Percentiles rank a stretch among this genome's conserved stretches.
Conservation (phyloP, 305 asterid genomes). For the Fraxinus velutina region DNA sequence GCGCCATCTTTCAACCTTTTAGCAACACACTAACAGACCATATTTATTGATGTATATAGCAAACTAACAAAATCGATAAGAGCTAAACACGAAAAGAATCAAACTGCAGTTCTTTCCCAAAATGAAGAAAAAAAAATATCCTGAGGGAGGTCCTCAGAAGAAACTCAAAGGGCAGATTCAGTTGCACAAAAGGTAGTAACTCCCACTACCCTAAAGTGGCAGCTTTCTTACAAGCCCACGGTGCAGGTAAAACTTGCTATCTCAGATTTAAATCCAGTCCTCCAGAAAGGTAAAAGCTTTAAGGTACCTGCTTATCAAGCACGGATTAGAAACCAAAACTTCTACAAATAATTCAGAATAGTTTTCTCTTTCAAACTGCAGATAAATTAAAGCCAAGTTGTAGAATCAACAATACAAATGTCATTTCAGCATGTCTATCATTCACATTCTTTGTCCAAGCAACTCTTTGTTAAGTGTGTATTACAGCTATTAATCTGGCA, state of each 20-base stretch:
- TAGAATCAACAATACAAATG: not conserved
- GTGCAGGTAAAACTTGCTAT: conserved; percentile 15
- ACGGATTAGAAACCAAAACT: conserved; percentile 31
- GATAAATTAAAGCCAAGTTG: not conserved
- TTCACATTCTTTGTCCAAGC: not conserved
- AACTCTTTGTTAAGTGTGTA: not conserved
- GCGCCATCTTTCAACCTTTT: conserved; percentile 50
- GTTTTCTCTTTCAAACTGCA: not conserved
- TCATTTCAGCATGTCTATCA: conserved; percentile 11
- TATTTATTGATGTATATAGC: conserved; percentile 16
- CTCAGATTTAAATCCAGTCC: conserved; percentile 18
- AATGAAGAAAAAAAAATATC: not conserved
- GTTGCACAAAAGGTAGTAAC: not conserved
- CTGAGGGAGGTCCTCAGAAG: conserved; percentile 15
- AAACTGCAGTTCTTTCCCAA: conserved; percentile 4
- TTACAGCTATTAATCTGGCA: conserved; percentile 3
- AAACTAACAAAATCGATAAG: not conserved
- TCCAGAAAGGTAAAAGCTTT: conserved; percentile 15
- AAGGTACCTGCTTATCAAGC: conserved; percentile 36
- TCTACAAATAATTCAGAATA: not conserved
- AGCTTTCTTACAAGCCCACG: conserved; percentile 21
- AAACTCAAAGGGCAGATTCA: conserved; percentile 26
- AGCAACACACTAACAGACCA: conserved; percentile 33
- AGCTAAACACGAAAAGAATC: conserved; percentile 11
- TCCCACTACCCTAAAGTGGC: conserved; percentile 8